Evolutionary conservation across 495 filamentous ascomycete species (phyloP).

Genomic region (Podospora comata): DNA sequence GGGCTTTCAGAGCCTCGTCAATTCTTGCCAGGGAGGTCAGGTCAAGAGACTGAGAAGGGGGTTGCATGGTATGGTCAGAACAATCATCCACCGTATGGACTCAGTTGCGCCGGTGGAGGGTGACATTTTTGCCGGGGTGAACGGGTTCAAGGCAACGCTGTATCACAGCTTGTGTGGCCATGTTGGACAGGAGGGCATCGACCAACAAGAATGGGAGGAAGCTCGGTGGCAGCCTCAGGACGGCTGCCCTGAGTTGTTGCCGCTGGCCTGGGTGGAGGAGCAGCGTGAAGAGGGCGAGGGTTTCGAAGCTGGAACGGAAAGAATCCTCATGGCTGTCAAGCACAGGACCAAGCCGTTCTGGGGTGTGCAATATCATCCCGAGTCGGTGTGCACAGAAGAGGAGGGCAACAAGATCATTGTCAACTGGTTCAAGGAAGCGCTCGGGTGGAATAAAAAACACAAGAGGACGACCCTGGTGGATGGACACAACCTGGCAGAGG

Average conservation of each 20-base stretch:
- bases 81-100: slow-evolving; percentile 51
- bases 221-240: slow-evolving; percentile 31
- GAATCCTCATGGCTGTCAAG: slow-evolving; percentile 73
- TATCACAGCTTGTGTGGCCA: slow-evolving; percentile 86
- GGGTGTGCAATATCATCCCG: slow-evolving; percentile 92
- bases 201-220: slow-evolving; percentile 33
- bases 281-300: slow-evolving; percentile 29
- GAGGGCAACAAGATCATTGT: slow-evolving; percentile 62
- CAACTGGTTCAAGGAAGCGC: slow-evolving; percentile 71
- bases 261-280: slow-evolving; percentile 66
- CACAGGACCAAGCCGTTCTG: slow-evolving; percentile 76
- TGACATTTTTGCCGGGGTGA: slow-evolving; percentile 51
- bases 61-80: slow-evolving; percentile 75
- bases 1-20: slow-evolving; percentile 81
- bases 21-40: slow-evolving; percentile 57
- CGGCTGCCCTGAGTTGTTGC: slow-evolving; percentile 45
- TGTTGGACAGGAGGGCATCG: slow-evolving; percentile 41
- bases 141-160: slow-evolving; percentile 65
- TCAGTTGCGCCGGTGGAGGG: slow-evolving; percentile 25
- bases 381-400: slow-evolving; percentile 82
- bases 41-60: slow-evolving; percentile 63
- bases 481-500: slow-evolving; percentile 19
- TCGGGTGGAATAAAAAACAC: slow-evolving; percentile 47
- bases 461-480: slow-evolving; percentile 29
- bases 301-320: slow-evolving; percentile 34